phyloP scores from a whole-genome alignment of 2,329 filamentous ascomycete species.

The Alternaria panax region DNA sequence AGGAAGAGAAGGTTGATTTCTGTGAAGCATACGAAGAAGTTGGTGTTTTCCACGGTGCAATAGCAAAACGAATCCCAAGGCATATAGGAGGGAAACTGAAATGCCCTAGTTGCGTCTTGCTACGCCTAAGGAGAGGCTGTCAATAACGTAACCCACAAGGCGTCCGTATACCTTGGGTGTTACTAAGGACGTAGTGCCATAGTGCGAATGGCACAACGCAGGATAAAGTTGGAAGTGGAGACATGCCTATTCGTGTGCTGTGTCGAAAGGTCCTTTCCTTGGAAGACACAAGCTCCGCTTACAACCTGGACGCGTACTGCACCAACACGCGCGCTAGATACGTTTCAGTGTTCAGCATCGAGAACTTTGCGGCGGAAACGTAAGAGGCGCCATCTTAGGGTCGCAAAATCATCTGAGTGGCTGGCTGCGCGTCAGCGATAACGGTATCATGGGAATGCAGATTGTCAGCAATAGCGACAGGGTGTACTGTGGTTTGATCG shows the following conservation, averaged over 20 bases:
- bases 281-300: slow-evolving; percentile 4
- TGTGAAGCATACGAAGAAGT: neutral
- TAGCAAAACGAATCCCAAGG: neutral
- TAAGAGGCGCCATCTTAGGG: slow-evolving; percentile 21
- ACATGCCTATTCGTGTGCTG: slow-evolving; percentile 11
- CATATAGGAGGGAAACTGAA: neutral
- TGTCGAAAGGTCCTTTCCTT: slow-evolving; percentile 1
- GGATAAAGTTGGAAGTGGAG: slow-evolving; percentile 23
- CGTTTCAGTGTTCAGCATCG: slow-evolving; percentile 13
- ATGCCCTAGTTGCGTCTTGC: neutral
- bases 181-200: slow-evolving; percentile 7
- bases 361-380: slow-evolving; percentile 16
- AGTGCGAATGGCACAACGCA: slow-evolving; percentile 21
- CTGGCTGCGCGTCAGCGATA: slow-evolving; percentile 20
- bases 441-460: slow-evolving; percentile 12
- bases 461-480: slow-evolving; percentile 16
- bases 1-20: neutral
- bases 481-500: slow-evolving; percentile 16
- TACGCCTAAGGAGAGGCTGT: neutral
- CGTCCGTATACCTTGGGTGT: slow-evolving; percentile 8
- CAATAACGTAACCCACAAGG: slow-evolving; percentile 1
- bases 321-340: slow-evolving; percentile 12
- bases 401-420: slow-evolving; percentile 12
- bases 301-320: slow-evolving; percentile 14
- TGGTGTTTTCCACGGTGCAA: neutral